Base-by-base conservation (phyloP, 176 grass and related monocot species). In the Aegilops speltoides region DNA sequence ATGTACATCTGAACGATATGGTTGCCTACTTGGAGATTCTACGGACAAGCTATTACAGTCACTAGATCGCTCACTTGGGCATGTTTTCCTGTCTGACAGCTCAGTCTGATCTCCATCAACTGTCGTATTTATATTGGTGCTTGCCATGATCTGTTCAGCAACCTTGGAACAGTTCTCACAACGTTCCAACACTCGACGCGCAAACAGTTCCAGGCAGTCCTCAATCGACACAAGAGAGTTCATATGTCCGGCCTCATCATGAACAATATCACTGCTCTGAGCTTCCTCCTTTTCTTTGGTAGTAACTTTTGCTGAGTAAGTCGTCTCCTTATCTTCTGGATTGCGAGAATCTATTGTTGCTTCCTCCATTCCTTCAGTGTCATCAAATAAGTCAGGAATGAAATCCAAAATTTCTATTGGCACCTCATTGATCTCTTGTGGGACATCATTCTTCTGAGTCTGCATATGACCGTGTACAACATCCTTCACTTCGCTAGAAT, bases 401-500 rank as follows among this genome's bases (percentile, higher is more conserved):
- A 68, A 84, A 83, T 41, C 70, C 78, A 85, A 74, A 78, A 46
- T 12, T 7, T 80, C 45, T 28, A 54, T 46, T 73, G 85, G 48
- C 50, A 33, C 33, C 66, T 77, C 38, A 34, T n/a, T 46, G 19
- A 57, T 82, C 62, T 80, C 66, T 19, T 7, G 57, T 29, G 68
- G 56, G 57, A 25, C 80, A 59, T 82, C 68, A 29, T 81, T 76
- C 29, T 76, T 37, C 46, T 76, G 46, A 82, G 22, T 76, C 43
- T 86, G 64, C 59, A 82, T 38, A 52, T 31, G 34, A 87, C 9
- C n/a, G 3, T 89, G 76, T 74, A 83, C 52, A 88, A 7, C 84
- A 87, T 88, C 41, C 80, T 92, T 43, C 22, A 7, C 80, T 77
- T 88, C 40, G 86, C 52, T 69, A 88, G 57, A 88, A 76, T 92